These are phyloP conservation scores for Anthracocystis setariae DNA, from an alignment of 1,284 basidiomycete genomes.

Conservation along the genomic window DNA sequence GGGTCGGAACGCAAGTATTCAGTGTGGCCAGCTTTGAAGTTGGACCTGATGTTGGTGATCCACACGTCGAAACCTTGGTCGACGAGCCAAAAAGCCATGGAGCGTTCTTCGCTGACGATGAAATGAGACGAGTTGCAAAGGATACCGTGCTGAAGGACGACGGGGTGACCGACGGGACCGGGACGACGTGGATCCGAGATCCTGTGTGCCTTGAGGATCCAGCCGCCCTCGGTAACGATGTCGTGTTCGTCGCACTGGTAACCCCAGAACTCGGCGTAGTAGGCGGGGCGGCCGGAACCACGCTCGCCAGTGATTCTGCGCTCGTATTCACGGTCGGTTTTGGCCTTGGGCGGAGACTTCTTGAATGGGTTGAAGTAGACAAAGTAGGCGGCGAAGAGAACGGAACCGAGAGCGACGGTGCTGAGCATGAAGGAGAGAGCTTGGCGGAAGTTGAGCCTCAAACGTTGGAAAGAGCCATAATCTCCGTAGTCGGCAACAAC, in stretches of 20 bases:
- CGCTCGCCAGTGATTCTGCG: slow-evolving; percentile 66
- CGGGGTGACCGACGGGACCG: slow-evolving; percentile 61
- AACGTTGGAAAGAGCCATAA: slow-evolving; percentile 49
- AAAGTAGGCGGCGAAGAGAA: slow-evolving; percentile 54
- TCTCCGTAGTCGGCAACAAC: slow-evolving; percentile 62
- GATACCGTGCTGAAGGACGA: slow-evolving; percentile 67
- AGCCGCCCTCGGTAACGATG: slow-evolving; percentile 63
- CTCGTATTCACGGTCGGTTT: slow-evolving; percentile 65
- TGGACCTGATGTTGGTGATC: slow-evolving; percentile 66
- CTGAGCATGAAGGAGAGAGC: slow-evolving; percentile 54
- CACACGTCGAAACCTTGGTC: slow-evolving; percentile 67
- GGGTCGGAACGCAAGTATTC: slow-evolving; percentile 62
- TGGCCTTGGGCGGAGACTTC: slow-evolving; percentile 53
- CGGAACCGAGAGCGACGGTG: slow-evolving; percentile 38
- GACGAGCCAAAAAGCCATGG: slow-evolving; percentile 67
- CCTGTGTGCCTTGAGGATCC: slow-evolving; percentile 67
- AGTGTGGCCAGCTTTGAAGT: slow-evolving; percentile 64
- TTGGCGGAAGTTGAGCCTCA: slow-evolving; percentile 59
- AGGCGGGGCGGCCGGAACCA: slow-evolving; percentile 57
- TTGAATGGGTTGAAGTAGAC: slow-evolving; percentile 64
- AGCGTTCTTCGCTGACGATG: slow-evolving; percentile 63
- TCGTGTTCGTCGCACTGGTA: slow-evolving; percentile 68
- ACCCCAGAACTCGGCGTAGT: slow-evolving; percentile 68
- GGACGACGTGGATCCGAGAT: slow-evolving; percentile 65
- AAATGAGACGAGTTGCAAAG: slow-evolving; percentile 66